phyloP scores from a whole-genome alignment of 805 yeast species.

The Suhomyces sp. region DNA sequence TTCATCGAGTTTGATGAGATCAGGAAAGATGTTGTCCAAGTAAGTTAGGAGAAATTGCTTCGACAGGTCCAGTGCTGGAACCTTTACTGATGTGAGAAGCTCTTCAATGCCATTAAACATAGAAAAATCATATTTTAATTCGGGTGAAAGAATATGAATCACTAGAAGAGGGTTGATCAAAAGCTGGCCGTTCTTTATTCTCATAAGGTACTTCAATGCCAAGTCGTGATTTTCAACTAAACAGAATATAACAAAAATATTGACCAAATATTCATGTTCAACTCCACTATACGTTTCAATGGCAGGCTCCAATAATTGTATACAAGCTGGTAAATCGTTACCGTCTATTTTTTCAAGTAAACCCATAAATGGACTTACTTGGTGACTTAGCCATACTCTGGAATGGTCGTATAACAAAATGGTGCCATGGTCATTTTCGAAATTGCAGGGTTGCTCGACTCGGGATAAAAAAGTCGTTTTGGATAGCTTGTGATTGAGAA shows the following conservation, averaged over 20 bases:
- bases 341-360: background rate
- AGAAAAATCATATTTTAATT: background rate
- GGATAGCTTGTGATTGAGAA: background rate
- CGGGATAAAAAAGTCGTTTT: background rate
- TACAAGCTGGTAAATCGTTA: background rate
- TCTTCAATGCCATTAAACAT: constrained; percentile 8
- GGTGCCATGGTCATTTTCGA: constrained; percentile 2
- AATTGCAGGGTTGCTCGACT: background rate
- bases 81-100: background rate
- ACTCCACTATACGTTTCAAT: constrained; percentile 1
- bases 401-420: constrained; percentile 2
- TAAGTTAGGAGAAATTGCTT: constrained; percentile 5
- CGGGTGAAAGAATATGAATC: constrained; percentile 6
- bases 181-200: constrained; percentile 11
- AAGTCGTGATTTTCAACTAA: constrained; percentile 1
- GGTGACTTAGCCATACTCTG: constrained; percentile 10
- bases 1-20: background rate
- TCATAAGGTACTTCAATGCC: constrained; percentile 5
- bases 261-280: constrained; percentile 8
- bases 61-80: background rate
- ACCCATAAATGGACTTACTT: background rate
- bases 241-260: constrained; percentile 4
- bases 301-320: background rate
- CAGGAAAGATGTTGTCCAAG: constrained; percentile 7
- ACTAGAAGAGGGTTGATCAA: constrained; percentile 14